These are phyloP conservation scores for Mycena albidolilacea DNA, from an alignment of 768 basidiomycete species.

Conservation along the genomic window DNA sequence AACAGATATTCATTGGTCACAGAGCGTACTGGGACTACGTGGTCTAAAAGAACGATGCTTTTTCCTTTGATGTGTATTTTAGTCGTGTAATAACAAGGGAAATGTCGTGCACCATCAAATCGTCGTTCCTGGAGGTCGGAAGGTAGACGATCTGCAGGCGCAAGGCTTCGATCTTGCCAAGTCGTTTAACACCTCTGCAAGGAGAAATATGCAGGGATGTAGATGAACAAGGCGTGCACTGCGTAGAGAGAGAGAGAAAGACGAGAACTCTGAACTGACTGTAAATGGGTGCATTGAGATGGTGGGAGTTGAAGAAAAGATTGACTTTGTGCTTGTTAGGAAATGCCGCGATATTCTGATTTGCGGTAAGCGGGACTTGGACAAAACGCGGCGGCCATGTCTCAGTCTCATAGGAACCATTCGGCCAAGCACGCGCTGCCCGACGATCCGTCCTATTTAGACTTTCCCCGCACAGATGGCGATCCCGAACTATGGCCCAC, in stretches of 20 bases:
- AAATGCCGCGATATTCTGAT: too few relatives aligned
- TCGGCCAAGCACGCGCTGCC: conserved; percentile 59
- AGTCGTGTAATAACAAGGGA: conserved; percentile 1
- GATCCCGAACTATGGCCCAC: conserved; percentile 66
- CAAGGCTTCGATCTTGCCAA: conserved; percentile 64
- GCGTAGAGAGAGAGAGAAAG: not conserved
- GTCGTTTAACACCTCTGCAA: conserved; percentile 79
- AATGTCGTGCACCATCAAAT: conserved; percentile 64
- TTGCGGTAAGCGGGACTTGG: too few relatives aligned
- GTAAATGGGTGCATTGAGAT: too few relatives aligned
- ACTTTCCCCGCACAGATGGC: conserved; percentile 77
- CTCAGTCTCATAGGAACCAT: conserved; percentile 31
- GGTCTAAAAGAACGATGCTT: conserved; percentile 88
- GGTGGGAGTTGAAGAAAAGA: too few relatives aligned
- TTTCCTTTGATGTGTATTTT: conserved; percentile 66
- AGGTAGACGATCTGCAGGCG: conserved; percentile 74
- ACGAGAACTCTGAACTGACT: too few relatives aligned
- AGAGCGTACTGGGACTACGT: conserved; percentile 87
- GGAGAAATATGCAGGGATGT: conserved; percentile 63
- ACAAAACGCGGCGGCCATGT: too few relatives aligned
- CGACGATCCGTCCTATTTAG: conserved; percentile 67
- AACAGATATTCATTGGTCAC: conserved; percentile 34
- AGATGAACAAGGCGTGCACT: conserved; percentile 70
- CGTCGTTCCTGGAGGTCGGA: conserved; percentile 56
- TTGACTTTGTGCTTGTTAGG: too few relatives aligned